Evolutionary conservation across 345 rosid genomes (phyloP).

Genomic region (Euphorbia lathyris): DNA sequence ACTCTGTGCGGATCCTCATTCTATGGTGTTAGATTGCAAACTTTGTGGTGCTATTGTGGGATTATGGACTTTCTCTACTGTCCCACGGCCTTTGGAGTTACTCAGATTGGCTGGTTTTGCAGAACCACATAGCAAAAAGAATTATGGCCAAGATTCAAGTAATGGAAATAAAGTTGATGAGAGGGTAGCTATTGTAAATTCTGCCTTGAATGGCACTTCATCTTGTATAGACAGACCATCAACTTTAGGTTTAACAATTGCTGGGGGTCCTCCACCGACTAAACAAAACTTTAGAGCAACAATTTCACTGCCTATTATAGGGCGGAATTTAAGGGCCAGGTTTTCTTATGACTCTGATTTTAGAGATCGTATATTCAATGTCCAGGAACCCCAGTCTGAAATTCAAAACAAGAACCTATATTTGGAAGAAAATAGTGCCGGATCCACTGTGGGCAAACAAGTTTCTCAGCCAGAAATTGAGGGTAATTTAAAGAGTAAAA

Average conservation of each 20-base stretch:
- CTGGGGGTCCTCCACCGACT: constrained; percentile 91
- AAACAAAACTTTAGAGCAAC: constrained; percentile 84
- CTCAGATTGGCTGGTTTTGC: constrained; percentile 63
- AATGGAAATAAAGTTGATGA: constrained; percentile 21
- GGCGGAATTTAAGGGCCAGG: constrained; percentile 69
- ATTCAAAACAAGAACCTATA: constrained; percentile 22
- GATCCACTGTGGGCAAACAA: constrained; percentile 16
- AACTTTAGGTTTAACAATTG: constrained; percentile 66
- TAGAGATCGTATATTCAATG: constrained; percentile 37
- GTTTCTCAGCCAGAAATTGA: constrained; percentile 26
- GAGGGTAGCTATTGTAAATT: constrained; percentile 13
- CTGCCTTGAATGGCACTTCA: constrained; percentile 22
- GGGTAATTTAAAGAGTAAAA: constrained; percentile 15
- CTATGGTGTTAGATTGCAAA: constrained; percentile 82
- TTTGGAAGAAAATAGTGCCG: constrained; percentile 13
- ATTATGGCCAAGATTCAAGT: constrained; percentile 28
- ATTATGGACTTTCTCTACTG: constrained; percentile 72
- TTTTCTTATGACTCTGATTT: constrained; percentile 55
- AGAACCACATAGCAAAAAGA: constrained; percentile 39
- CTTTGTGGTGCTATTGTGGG: constrained; percentile 97
- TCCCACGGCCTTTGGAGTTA: constrained; percentile 65
- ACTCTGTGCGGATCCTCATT: constrained; percentile 57
- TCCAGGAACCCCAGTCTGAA: constrained; percentile 31
- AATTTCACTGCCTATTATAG: constrained; percentile 72
- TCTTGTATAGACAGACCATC: constrained; percentile 33